Evolutionary conservation across 768 basidiomycete species (phyloP), one percentile per base, ranked within the genome.

Genomic region (Pluteus cervinus): DNA sequence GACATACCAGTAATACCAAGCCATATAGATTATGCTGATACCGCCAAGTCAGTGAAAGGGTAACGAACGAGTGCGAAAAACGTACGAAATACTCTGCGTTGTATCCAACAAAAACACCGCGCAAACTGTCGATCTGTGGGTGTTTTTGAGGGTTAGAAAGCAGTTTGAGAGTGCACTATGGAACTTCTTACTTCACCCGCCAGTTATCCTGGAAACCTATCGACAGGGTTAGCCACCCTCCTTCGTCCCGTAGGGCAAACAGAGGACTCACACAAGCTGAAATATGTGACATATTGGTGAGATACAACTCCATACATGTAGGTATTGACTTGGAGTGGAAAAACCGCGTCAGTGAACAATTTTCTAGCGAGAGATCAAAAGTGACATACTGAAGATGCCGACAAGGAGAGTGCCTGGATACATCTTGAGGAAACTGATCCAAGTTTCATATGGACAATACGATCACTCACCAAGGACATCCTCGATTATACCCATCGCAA

Each of bases 331-430:
- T 17, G 9, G 23, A 24, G 31, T 18, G 25, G 25, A 15, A 12
- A 17, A 45, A 16, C 4, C 31, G n/a, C 5, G 20, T 14, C 9
- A 29, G n/a, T n/a, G n/a, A n/a, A n/a, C n/a, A n/a, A n/a, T n/a
- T n/a, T n/a, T n/a, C n/a, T n/a, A n/a, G n/a, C n/a, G n/a, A n/a
- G n/a, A n/a, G n/a, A n/a, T n/a, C n/a, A n/a, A n/a, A n/a, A n/a
- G n/a, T n/a, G n/a, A 42, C 48, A 22, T 32, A 52, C 53, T 40
- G 30, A 54, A 49, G n/a, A 52, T 41, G 8, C 53, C 53, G 33
- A 54, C 30, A 15, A 54, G 37, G 17, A 52, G 46, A 30, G 44
- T 39, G 25, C 48, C 58, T 48, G 45, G 11, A 17, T 20, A 22
- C 11, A 16, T n/a, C 20, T 33, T 18, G 24, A 36, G 20, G 12